These are phyloP conservation scores for Lactifluus volemus DNA, from an alignment of 768 basidiomycete species.

Conservation along the genomic window DNA sequence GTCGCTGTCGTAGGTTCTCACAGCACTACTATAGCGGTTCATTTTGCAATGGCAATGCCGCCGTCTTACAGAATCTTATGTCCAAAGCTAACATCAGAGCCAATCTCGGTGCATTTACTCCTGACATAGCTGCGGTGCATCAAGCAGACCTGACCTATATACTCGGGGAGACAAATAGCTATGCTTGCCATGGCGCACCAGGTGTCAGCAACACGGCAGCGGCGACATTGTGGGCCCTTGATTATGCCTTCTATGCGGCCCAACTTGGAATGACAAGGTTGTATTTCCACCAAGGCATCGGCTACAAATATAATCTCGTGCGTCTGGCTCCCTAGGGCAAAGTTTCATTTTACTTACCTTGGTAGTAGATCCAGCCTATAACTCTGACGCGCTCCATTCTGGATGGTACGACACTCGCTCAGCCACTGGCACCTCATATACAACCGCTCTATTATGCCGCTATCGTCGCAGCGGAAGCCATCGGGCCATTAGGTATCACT, in stretches of 20 bases:
- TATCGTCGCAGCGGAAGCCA: constrained; percentile 49
- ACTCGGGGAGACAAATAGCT: constrained; percentile 34
- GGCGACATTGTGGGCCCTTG: constrained; percentile 58
- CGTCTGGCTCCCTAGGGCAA: neutral
- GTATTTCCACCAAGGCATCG: constrained; percentile 60
- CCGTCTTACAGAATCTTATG: constrained; percentile 56
- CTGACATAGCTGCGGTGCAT: constrained; percentile 46
- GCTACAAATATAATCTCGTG: constrained; percentile 64
- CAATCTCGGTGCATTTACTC: constrained; percentile 43
- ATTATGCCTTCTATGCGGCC: constrained; percentile 53
- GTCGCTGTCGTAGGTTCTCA: constrained; percentile 35
- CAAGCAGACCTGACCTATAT: constrained; percentile 44
- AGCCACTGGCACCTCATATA: constrained; percentile 48
- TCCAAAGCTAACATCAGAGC: constrained; percentile 44
- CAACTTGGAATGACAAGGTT: constrained; percentile 45
- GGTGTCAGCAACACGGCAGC: constrained; percentile 65
- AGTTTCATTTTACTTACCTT: neutral
- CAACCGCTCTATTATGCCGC: constrained; percentile 62
- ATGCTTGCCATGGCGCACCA: constrained; percentile 35
- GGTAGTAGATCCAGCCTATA: constrained; percentile 52
- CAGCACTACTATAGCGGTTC: constrained; percentile 48
- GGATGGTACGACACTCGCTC: constrained; percentile 42
- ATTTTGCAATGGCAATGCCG: constrained; percentile 47
- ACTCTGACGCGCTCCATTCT: constrained; percentile 48
- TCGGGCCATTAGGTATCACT: constrained; percentile 38